Evolutionary conservation across 768 basidiomycete species (phyloP).

Genomic region (Macrolepiota fuliginosa): DNA sequence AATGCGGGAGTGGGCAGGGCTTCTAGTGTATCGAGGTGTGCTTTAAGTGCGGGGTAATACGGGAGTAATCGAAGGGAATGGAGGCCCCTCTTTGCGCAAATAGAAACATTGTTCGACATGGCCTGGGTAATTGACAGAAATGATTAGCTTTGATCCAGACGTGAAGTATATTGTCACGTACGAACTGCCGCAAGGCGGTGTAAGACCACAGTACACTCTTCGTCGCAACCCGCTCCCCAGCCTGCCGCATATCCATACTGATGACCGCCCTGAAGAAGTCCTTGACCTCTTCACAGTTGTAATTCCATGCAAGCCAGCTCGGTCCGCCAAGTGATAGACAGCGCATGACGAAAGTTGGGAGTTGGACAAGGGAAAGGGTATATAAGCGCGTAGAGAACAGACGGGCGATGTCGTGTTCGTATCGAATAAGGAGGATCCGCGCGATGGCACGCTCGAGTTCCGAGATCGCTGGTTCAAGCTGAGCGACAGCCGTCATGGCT

Average conservation of each 20-base stretch:
- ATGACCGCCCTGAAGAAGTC: constrained; percentile 71
- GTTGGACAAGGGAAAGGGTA: constrained; percentile 58
- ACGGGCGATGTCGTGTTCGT: constrained; percentile 72
- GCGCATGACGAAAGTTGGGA: constrained; percentile 68
- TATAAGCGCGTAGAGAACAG: constrained; percentile 72
- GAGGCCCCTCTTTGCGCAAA: constrained; percentile 63
- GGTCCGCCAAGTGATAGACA: constrained; percentile 61
- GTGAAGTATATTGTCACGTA: constrained; percentile 34
- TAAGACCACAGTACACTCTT: constrained; percentile 82
- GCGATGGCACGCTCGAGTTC: constrained; percentile 69
- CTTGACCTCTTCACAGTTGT: constrained; percentile 67
- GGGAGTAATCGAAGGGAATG: constrained; percentile 68
- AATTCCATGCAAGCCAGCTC: constrained; percentile 66
- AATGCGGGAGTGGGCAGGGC: constrained; percentile 55
- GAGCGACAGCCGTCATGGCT: constrained; percentile 59
- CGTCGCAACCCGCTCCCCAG: constrained; percentile 74
- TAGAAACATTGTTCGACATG: constrained; percentile 63
- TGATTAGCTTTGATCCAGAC: background rate
- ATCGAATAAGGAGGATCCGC: constrained; percentile 63
- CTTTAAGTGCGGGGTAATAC: constrained; percentile 53
- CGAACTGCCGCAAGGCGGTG: constrained; percentile 73
- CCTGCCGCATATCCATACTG: constrained; percentile 76
- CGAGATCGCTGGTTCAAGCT: constrained; percentile 52
- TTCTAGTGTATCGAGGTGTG: constrained; percentile 62
- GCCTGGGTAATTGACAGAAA: constrained; percentile 38